These are phyloP conservation scores for Cladophialophora yegresii DNA, from an alignment of 2,329 filamentous ascomycete genomes.

Conservation along the genomic window DNA sequence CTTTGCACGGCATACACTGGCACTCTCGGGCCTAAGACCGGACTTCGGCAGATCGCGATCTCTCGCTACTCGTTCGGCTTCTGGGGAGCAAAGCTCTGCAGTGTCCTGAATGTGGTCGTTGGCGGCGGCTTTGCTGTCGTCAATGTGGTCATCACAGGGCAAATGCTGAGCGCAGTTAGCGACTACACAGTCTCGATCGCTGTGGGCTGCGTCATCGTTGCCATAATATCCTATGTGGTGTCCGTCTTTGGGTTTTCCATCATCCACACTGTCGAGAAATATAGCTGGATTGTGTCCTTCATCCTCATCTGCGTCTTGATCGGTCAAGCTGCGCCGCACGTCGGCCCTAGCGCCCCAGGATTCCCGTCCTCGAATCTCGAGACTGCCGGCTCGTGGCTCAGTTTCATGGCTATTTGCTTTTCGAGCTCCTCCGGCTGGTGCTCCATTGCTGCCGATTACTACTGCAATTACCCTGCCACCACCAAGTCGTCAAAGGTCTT, in stretches of 20 bases:
- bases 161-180: constrained; percentile 42
- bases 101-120: constrained; percentile 39
- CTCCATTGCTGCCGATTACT: constrained; percentile 36
- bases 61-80: constrained; percentile 40
- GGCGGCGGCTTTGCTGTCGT: constrained; percentile 41
- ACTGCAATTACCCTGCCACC: constrained; percentile 35
- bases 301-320: constrained; percentile 50
- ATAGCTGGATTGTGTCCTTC: constrained; percentile 40
- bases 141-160: constrained; percentile 41
- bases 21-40: constrained; percentile 48
- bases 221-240: constrained; percentile 38
- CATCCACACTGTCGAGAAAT: constrained; percentile 40
- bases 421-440: constrained; percentile 35
- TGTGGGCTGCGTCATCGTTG: constrained; percentile 41
- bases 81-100: constrained; percentile 40
- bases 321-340: constrained; percentile 49
- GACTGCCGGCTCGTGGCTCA: constrained; percentile 40
- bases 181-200: constrained; percentile 40
- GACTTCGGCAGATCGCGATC: constrained; percentile 39
- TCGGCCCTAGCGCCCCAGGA: constrained; percentile 44
- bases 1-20: constrained; percentile 47
- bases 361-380: constrained; percentile 40
- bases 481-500: constrained; percentile 34
- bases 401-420: constrained; percentile 35
- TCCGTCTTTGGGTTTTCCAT: constrained; percentile 40